These are phyloP conservation scores for Eucalyptus leucophloia DNA, from an alignment of 345 rosid species.

Conservation along the genomic window DNA sequence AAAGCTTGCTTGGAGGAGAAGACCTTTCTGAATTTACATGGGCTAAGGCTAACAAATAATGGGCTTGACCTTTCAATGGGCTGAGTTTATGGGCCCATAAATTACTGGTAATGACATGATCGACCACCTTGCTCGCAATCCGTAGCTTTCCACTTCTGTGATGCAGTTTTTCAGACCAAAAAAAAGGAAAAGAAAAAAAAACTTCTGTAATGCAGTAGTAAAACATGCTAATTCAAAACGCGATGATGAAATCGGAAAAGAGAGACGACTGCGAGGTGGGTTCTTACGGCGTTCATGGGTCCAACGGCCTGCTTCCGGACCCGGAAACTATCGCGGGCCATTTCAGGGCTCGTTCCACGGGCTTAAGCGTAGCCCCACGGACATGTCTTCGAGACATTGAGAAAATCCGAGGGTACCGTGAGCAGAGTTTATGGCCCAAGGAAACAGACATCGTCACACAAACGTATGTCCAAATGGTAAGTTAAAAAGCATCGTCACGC, in stretches of 20 bases:
- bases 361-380: neutral
- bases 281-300: neutral
- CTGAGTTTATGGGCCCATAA: neutral
- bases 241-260: neutral
- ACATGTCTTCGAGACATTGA: neutral
- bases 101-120: neutral
- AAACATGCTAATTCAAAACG: no score
- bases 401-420: neutral
- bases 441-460: neutral
- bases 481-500: neutral
- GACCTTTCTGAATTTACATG: neutral
- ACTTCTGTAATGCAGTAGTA: neutral
- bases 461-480: no score
- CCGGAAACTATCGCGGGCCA: neutral
- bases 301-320: neutral
- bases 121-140: neutral
- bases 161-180: no score
- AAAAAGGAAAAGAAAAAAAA: accelerated
- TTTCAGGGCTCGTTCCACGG: neutral
- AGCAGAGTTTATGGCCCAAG: neutral
- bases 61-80: neutral
- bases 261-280: accelerated
- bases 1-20: neutral
- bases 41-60: neutral
- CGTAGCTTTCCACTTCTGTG: neutral